Percentiles rank a stretch among this genome's conserved stretches.
These are phyloP conservation scores for Aspergillus sp. DNA, from an alignment of 2,329 filamentous ascomycete genomes.

Conservation along the genomic window DNA sequence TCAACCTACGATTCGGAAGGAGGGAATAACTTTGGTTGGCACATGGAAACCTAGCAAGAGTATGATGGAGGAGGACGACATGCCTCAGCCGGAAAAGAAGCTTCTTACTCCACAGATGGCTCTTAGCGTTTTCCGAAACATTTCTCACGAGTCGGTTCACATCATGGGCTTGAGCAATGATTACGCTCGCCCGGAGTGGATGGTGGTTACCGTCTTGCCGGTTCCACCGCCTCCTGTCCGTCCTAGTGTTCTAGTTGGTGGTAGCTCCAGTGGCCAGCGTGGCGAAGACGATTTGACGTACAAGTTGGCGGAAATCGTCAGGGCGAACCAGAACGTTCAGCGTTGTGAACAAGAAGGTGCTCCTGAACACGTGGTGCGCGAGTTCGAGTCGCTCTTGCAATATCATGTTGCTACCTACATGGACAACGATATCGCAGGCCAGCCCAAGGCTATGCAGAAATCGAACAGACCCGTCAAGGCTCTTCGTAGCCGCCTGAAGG, in stretches of 20 bases:
- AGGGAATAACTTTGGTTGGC: slow-evolving; percentile 72
- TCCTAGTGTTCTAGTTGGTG: slow-evolving; percentile 94
- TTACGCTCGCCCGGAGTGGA: slow-evolving; percentile 96
- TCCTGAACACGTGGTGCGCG: slow-evolving; percentile 78
- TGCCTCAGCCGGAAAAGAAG: slow-evolving; percentile 67
- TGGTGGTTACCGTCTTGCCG: slow-evolving; percentile 89
- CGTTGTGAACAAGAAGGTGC: slow-evolving; percentile 87
- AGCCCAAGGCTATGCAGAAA: slow-evolving; percentile 92
- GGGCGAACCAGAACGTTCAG: slow-evolving; percentile 89
- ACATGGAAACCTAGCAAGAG: slow-evolving; percentile 64
- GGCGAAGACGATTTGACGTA: slow-evolving; percentile 99
- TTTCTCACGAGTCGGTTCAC: slow-evolving; percentile 69
- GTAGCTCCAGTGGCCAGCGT: slow-evolving; percentile 81
- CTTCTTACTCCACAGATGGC: slow-evolving; percentile 76
- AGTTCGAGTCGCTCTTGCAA: slow-evolving; percentile 86
- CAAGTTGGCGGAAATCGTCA: slow-evolving; percentile 97
- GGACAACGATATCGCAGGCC: slow-evolving; percentile 97
- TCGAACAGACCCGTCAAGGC: slow-evolving; percentile 94
- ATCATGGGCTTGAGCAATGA: slow-evolving; percentile 89
- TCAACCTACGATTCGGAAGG: slow-evolving; percentile 80
- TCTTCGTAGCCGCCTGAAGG: slow-evolving; percentile 93
- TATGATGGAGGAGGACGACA: slow-evolving; percentile 58
- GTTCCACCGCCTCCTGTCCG: slow-evolving; percentile 93
- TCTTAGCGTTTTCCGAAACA: slow-evolving; percentile 76
- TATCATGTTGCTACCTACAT: slow-evolving; percentile 99